Conservation (phyloP, 2,329 filamentous ascomycete species). For the Chaetomium globosum region DNA sequence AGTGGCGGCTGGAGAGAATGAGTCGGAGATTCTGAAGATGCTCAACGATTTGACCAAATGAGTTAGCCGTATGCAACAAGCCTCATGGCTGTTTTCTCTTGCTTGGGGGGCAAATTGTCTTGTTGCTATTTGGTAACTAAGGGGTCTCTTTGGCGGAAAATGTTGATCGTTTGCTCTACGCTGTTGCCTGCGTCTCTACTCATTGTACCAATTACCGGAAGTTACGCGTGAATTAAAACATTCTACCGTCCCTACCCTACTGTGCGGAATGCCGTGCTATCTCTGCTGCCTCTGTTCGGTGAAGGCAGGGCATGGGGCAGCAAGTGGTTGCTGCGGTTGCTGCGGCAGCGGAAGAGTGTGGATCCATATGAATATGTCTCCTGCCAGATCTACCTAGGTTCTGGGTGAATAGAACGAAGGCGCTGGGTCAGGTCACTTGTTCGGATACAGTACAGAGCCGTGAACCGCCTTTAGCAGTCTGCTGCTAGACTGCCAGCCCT, state of each 20-base stretch:
- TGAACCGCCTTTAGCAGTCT: no score
- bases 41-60: constrained; percentile 57
- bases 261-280: neutral
- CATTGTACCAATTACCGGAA: neutral
- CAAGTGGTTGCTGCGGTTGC: no score
- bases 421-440: no score
- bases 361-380: no score
- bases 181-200: neutral
- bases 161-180: neutral
- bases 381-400: no score
- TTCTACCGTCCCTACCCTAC: neutral
- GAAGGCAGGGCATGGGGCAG: no score
- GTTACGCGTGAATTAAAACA: neutral
- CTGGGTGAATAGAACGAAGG: no score
- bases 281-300: neutral
- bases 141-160: neutral
- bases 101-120: neutral
- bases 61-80: neutral
- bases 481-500: no score
- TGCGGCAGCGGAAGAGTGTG: no score
- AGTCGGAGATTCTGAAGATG: constrained; percentile 87
- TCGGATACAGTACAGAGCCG: no score
- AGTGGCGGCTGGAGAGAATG: constrained; percentile 73
- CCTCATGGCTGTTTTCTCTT: neutral
- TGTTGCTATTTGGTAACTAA: neutral